Conservation (phyloP, 1,284 basidiomycete species). For the Cutaneotrichosporon sp. region DNA sequence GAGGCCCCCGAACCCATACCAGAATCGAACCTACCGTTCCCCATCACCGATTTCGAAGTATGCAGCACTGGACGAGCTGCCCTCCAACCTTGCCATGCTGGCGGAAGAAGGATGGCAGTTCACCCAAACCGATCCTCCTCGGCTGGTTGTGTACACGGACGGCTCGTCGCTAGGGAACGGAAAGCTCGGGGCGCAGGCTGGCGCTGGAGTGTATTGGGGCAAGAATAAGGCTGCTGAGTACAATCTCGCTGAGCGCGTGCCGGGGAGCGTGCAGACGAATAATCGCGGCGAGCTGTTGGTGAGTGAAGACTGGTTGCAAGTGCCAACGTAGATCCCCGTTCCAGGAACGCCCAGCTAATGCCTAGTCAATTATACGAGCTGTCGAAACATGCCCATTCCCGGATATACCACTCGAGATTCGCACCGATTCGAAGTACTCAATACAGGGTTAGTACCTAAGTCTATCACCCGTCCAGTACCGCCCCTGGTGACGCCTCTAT, state of each 20-base stretch:
- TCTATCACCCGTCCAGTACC: too few species aligned
- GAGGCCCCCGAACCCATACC: background rate
- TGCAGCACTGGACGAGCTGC: constrained; percentile 11
- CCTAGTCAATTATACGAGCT: constrained; percentile 46
- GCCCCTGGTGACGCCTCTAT: too few species aligned
- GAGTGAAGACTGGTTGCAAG: constrained; percentile 3
- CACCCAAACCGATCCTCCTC: constrained; percentile 16
- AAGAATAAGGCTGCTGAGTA: constrained; percentile 30
- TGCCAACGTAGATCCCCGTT: too few species aligned
- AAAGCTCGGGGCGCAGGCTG: constrained; percentile 35
- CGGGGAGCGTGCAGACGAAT: constrained; percentile 47
- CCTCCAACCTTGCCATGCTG: constrained; percentile 16
- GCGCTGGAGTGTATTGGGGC: constrained; percentile 48
- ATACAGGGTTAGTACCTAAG: constrained; percentile 39
- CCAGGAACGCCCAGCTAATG: too few species aligned
- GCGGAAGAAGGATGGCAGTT: constrained; percentile 33
- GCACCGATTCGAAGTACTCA: constrained; percentile 49
- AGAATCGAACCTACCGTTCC: background rate
- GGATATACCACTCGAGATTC: constrained; percentile 45
- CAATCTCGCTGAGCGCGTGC: constrained; percentile 44
- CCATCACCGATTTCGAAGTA: background rate
- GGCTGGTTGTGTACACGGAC: constrained; percentile 47
- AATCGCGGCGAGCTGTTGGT: constrained; percentile 50
- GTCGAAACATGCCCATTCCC: constrained; percentile 46
- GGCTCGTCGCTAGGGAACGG: constrained; percentile 45